Percentiles rank a stretch among this genome's conserved stretches.
phyloP scores from a whole-genome alignment of 1,284 basidiomycete species.

The Athelia sp. region DNA sequence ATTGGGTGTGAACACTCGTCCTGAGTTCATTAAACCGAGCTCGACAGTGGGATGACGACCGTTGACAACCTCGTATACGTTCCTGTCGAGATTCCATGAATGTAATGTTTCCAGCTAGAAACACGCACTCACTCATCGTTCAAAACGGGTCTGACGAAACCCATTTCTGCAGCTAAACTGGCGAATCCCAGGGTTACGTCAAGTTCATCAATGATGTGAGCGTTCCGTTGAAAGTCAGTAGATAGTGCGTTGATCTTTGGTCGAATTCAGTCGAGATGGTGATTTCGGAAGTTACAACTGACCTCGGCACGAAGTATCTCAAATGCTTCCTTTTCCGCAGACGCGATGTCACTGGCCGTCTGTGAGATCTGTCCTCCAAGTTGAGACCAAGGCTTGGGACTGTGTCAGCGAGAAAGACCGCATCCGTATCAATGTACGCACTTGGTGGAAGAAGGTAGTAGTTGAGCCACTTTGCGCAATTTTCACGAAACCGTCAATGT shows the following conservation, averaged over 20 bases:
- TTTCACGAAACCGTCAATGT: constrained; percentile 43
- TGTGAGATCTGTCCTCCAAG: constrained; percentile 65
- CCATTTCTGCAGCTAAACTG: constrained; percentile 75
- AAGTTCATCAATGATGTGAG: constrained; percentile 82
- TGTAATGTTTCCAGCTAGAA: too few species aligned
- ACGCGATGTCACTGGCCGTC: constrained; percentile 45
- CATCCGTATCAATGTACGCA: constrained; percentile 22
- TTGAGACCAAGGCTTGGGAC: constrained; percentile 65
- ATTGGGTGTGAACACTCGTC: constrained; percentile 83
- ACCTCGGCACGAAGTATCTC: constrained; percentile 65
- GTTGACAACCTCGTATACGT: constrained; percentile 62
- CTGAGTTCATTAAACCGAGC: constrained; percentile 72
- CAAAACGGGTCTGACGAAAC: constrained; percentile 71
- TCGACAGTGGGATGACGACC: constrained; percentile 95
- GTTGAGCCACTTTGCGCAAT: constrained; percentile 63
- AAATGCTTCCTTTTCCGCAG: constrained; percentile 70
- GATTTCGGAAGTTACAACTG: constrained; percentile 12
- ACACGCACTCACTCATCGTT: constrained; percentile 67
- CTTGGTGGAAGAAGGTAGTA: constrained; percentile 67
- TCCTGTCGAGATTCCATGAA: too few species aligned
- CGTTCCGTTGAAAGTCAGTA: constrained; percentile 63
- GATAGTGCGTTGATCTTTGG: constrained; percentile 59
- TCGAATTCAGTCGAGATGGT: constrained; percentile 3
- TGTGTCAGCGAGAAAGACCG: constrained; percentile 3
- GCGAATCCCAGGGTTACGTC: constrained; percentile 86